Conservation (phyloP, 1,284 basidiomycete genomes). For the Phellopilus nigrolimitatus region DNA sequence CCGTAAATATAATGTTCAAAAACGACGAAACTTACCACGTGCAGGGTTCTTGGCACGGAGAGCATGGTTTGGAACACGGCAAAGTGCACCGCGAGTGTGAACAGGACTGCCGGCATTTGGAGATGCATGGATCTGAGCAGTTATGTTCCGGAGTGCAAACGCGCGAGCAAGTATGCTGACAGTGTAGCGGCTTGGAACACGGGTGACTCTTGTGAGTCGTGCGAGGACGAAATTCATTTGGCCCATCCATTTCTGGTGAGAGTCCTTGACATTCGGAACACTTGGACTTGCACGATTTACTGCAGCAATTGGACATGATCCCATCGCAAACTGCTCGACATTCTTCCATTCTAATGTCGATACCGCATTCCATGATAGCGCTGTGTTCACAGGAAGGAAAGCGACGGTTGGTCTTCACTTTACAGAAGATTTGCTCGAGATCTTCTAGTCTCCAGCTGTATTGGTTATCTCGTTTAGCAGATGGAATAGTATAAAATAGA, state of each 20-base stretch:
- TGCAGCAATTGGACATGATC: conserved; percentile 52
- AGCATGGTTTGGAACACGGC: conserved; percentile 52
- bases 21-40: conserved; percentile 38
- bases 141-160: conserved; percentile 48
- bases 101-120: conserved; percentile 53
- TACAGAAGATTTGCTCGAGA: conserved; percentile 44
- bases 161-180: conserved; percentile 51
- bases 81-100: conserved; percentile 44
- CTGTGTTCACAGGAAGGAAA: conserved; percentile 57
- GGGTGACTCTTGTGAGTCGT: conserved; percentile 41
- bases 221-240: conserved; percentile 24
- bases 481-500: neutral
- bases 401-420: conserved; percentile 37
- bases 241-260: no score
- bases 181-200: conserved; percentile 51
- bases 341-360: conserved; percentile 34
- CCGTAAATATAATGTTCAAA: neutral
- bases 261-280: conserved; percentile 48
- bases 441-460: conserved; percentile 48
- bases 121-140: conserved; percentile 43
- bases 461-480: no score
- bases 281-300: conserved; percentile 41
- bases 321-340: conserved; percentile 45
- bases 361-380: conserved; percentile 41
- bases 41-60: conserved; percentile 60